Conservation (phyloP, 148 eudicot genomes). For the Oxyria digyna region DNA sequence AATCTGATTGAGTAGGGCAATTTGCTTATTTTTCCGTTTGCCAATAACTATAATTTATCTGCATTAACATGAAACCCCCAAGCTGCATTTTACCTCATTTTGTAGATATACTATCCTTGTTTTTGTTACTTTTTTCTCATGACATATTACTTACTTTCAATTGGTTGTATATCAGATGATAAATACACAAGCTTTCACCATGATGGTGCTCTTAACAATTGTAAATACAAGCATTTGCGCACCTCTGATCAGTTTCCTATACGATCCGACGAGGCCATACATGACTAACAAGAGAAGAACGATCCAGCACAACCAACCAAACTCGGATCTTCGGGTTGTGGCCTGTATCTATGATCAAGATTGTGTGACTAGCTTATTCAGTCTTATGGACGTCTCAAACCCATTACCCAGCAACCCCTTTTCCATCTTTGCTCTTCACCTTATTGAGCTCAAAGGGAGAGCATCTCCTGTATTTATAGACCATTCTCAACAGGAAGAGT, state of each 20-base stretch:
- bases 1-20: background rate
- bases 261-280: constrained; percentile 81
- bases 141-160: background rate
- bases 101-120: no score
- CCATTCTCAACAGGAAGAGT: constrained; percentile 38
- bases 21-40: background rate
- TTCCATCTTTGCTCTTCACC: constrained; percentile 36
- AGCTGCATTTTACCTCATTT: no score
- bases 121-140: background rate
- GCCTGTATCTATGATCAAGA: constrained; percentile 51
- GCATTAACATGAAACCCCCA: no score
- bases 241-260: constrained; percentile 53
- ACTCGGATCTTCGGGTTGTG: constrained; percentile 40
- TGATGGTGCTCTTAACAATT: constrained; percentile 42
- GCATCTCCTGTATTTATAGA: constrained; percentile 67
- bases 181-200: constrained; percentile 31
- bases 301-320: constrained; percentile 54
- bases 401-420: constrained; percentile 39
- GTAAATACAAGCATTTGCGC: constrained; percentile 35
- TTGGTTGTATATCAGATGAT: constrained; percentile 36
- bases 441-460: constrained; percentile 58
- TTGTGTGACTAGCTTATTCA: constrained; percentile 38
- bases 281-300: constrained; percentile 76
- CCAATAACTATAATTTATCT: background rate
- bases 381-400: constrained; percentile 42